Evolutionary conservation across 108 stramenopile species (phyloP).

Genomic region (Nannochloropsis oceanica): DNA sequence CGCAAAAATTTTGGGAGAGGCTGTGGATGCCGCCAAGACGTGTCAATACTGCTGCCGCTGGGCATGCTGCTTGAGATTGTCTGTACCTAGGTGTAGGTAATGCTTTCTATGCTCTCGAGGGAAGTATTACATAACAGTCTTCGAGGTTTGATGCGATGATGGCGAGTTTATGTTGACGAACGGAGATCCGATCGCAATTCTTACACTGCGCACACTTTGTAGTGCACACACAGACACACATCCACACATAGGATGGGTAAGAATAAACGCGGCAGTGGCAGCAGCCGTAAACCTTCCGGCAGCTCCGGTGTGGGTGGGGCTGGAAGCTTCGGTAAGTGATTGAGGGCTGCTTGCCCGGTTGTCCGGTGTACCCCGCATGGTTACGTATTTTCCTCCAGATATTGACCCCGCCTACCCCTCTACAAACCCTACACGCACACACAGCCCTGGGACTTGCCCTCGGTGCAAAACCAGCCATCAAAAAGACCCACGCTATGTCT

Average conservation of each 20-base stretch:
- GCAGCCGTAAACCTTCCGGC: neutral
- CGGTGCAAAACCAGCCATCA: neutral
- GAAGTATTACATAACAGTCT: neutral
- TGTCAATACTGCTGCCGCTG: no score
- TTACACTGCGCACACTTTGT: neutral
- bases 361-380: neutral
- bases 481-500: neutral
- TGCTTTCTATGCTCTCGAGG: neutral
- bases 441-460: no score
- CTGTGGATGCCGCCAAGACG: no score
- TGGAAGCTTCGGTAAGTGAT: neutral
- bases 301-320: neutral
- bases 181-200: neutral
- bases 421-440: neutral
- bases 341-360: neutral
- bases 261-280: neutral
- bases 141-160: neutral
- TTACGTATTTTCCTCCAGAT: neutral
- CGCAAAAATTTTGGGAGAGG: no score
- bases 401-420: neutral
- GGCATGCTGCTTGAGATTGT: no score
- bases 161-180: neutral
- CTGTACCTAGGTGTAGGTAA: no score
- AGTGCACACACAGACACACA: neutral
- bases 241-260: neutral